Base-by-base conservation (phyloP, 371 early-diverging fungal genomes). In the Phascolomyces articulosus region DNA sequence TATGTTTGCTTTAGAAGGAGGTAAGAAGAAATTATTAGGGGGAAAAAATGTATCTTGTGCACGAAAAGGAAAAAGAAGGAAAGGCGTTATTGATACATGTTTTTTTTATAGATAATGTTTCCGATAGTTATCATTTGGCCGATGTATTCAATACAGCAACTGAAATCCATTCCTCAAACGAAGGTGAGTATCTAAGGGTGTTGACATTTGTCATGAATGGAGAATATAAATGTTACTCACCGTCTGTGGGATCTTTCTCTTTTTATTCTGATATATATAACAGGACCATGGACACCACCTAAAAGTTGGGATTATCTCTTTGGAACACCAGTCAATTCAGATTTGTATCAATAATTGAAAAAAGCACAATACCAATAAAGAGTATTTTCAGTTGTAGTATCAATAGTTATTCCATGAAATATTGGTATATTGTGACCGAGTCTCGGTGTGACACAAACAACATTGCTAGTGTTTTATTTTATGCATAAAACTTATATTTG, bases 1-100 rank as follows among this genome's bases (percentile, higher is more conserved):
- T 0, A 80, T 85, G 74, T 89, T 90, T 84, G 91, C 86, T 16
- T 79, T 86, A 64, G 93, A 93, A 77, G 93, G 92, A 64, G 80
- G 80, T 77, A 70, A 64, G 11, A 34, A 34, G 34, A 34, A 2
- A 34, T 34, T 34, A n/a, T n/a, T n/a, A n/a, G n/a, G n/a, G 61
- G n/a, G n/a, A n/a, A n/a, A n/a, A n/a, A n/a, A n/a, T n/a, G n/a
- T n/a, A n/a, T n/a, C n/a, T n/a, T n/a, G n/a, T n/a, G n/a, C n/a
- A n/a, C n/a, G n/a, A n/a, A n/a, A n/a, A n/a, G n/a, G n/a, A n/a
- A n/a, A n/a, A n/a, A n/a, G n/a, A n/a, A n/a, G n/a, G n/a, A n/a
- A n/a, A n/a, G n/a, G n/a, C n/a, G n/a, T n/a, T n/a, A n/a, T n/a
- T 38, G 6, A 38, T 9, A 38, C 38, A 38, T 38, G 38, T n/a